These are phyloP conservation scores for Ceriops decandra DNA, from an alignment of 345 rosid genomes.

Conservation along the genomic window DNA sequence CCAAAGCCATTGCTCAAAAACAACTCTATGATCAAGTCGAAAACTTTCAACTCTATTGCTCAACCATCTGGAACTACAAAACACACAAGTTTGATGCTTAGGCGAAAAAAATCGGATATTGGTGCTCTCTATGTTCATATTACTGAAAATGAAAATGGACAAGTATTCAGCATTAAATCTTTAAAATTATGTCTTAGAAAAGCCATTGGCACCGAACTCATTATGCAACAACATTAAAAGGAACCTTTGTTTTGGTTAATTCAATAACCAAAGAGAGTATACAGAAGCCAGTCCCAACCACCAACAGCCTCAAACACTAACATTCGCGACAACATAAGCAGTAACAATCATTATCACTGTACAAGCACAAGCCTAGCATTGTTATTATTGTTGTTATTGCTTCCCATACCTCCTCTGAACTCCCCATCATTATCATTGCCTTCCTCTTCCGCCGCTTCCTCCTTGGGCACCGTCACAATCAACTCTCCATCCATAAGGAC, in stretches of 20 bases:
- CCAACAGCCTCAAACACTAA: slow-evolving; percentile 16
- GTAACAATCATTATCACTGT: slow-evolving; percentile 39
- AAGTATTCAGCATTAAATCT: neutral
- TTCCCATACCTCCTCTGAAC: slow-evolving; percentile 74
- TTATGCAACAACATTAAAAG: slow-evolving; percentile 3
- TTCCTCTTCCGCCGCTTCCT: slow-evolving; percentile 29
- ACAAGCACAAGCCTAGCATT: slow-evolving; percentile 75
- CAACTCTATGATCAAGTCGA: neutral
- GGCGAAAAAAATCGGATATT: neutral
- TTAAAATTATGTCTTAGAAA: neutral
- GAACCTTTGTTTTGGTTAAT: slow-evolving; percentile 22
- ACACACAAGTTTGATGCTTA: neutral
- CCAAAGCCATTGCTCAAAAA: neutral
- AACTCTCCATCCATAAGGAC: slow-evolving; percentile 63
- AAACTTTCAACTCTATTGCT: neutral
- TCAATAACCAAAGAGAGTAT: slow-evolving; percentile 18
- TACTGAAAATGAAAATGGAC: neutral
- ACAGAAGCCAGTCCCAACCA: slow-evolving; percentile 15
- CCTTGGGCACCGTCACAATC: slow-evolving; percentile 90
- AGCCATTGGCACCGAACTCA: neutral
- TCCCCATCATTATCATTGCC: slow-evolving; percentile 35
- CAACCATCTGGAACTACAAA: neutral
- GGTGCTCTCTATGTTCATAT: neutral
- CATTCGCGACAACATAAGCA: slow-evolving; percentile 21
- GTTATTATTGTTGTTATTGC: slow-evolving; percentile 29